These are phyloP conservation scores for Yamadazyma membranifaciens DNA, from an alignment of 1,139 yeast species.

Conservation along the genomic window DNA sequence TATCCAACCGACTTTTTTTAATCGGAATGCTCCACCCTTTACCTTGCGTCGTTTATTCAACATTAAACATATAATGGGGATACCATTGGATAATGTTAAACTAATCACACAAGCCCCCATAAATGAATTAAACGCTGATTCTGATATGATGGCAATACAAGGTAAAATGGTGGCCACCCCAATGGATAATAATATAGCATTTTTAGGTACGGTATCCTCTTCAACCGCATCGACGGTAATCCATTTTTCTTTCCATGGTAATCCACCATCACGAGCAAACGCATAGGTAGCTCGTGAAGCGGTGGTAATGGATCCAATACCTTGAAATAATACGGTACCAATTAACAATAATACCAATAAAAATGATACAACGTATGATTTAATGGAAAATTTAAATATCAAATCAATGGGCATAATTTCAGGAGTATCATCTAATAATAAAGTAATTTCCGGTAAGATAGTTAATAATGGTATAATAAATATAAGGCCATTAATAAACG, in stretches of 20 bases:
- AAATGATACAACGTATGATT: slow-evolving; percentile 64
- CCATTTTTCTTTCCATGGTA: slow-evolving; percentile 70
- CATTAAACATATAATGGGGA: slow-evolving; percentile 67
- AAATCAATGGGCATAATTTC: slow-evolving; percentile 65
- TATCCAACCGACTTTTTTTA: slow-evolving; percentile 64
- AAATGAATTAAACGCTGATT: slow-evolving; percentile 80
- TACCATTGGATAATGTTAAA: slow-evolving; percentile 71
- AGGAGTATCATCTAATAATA: slow-evolving; percentile 57
- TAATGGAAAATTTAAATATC: slow-evolving; percentile 68
- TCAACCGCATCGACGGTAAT: slow-evolving; percentile 61
- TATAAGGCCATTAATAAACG: slow-evolving; percentile 66
- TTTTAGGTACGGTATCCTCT: slow-evolving; percentile 61
- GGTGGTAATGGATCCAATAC: slow-evolving; percentile 78
- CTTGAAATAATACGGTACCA: slow-evolving; percentile 74
- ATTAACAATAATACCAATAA: slow-evolving; percentile 63
- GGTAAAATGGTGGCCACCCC: slow-evolving; percentile 61
- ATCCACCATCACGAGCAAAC: slow-evolving; percentile 84
- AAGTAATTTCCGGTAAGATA: slow-evolving; percentile 63
- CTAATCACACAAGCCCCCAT: slow-evolving; percentile 85
- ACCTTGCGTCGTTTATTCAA: slow-evolving; percentile 61
- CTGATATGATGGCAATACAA: slow-evolving; percentile 62
- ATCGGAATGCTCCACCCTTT: slow-evolving; percentile 68
- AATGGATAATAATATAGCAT: slow-evolving; percentile 72
- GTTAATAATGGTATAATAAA: slow-evolving; percentile 71
- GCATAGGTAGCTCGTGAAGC: slow-evolving; percentile 87